Evolutionary conservation across 371 early-diverging fungal genomes (phyloP), one percentile per base, ranked within the genome.

Genomic region (Fennellomyces sp.): DNA sequence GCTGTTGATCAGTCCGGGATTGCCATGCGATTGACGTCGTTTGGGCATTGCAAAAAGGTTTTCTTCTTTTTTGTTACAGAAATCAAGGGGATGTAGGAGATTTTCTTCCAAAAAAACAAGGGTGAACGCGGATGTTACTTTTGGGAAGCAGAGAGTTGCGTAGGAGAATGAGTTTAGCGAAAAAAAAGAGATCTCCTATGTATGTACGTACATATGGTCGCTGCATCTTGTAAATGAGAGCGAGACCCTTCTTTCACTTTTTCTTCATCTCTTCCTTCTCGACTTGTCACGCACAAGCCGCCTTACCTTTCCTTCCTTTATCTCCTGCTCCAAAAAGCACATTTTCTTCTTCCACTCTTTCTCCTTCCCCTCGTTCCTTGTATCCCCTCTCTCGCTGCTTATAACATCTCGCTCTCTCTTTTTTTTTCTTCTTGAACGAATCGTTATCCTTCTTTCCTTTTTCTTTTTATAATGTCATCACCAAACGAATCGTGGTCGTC

Each of bases 121-220:
- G 45, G 45, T 45, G 12, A 45, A 45, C 45, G 45, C 45, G 21
- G 45, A 45, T 45, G 23, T 39, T 10, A 4, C 15, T 39, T 39
- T 39, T 39, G 39, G 39, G 5, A 39, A 11, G 15, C 10, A n/a
- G 41, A 41, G 41, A 41, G n/a, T 15, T 6, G 6, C 41, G 1
- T 6, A 41, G 5, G 19, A 41, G 41, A n/a, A 17, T 13, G 19
- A 10, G 41, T 41, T 6, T 6, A 41, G n/a, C 17, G n/a, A 42
- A 23, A 42, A 23, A 5, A 45, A 53, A 15, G 31, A 53, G 33
- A 13, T 53, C 54, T 39, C 55, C 55, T 54, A 30, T 31, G 27
- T 54, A 54, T 54, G 55, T 54, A 54, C 35, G 55, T 54, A 13
- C 55, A 54, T 54, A 54, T 54, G 55, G n/a, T 54, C 27, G 4